Evolutionary conservation across 306 rosid genomes (phyloP).

Genomic region (Cajanus cajan): DNA sequence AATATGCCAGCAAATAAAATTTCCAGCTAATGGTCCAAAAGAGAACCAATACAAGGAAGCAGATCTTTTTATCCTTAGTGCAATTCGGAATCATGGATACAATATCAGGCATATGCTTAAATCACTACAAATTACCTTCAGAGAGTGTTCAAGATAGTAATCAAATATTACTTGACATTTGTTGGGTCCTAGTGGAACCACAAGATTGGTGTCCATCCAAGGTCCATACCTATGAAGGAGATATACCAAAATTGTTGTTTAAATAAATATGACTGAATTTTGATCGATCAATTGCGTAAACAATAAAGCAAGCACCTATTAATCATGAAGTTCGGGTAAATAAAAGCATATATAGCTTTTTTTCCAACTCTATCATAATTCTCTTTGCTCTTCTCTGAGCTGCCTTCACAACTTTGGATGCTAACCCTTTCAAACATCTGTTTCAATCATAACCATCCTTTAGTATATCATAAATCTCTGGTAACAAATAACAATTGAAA

Average conservation of each 20-base stretch:
- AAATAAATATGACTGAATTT: neutral
- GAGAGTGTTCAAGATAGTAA: slow-evolving; percentile 73
- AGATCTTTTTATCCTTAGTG: neutral
- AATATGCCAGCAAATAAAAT: neutral
- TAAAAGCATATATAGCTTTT: slow-evolving; percentile 67
- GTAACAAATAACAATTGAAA: slow-evolving; percentile 17
- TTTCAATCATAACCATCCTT: slow-evolving; percentile 24
- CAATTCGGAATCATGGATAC: neutral
- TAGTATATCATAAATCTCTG: slow-evolving; percentile 17
- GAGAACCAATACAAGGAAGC: neutral
- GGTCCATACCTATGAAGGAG: slow-evolving; percentile 75
- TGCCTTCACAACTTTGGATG: slow-evolving; percentile 80
- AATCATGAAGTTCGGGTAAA: slow-evolving; percentile 94
- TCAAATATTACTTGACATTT: slow-evolving; percentile 80
- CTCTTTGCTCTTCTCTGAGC: slow-evolving; percentile 35
- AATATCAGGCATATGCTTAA: neutral
- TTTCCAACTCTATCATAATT: slow-evolving; percentile 75
- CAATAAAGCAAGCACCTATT: slow-evolving; percentile 60
- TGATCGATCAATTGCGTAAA: neutral
- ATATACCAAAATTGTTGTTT: neutral
- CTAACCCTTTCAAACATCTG: slow-evolving; percentile 78
- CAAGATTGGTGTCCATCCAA: slow-evolving; percentile 97
- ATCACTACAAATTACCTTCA: slow-evolving; percentile 54
- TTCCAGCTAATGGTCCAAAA: neutral
- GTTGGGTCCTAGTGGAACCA: slow-evolving; percentile 77